Percentiles rank a stretch among this genome's conserved stretches.
These are phyloP conservation scores for Coniochaeta hoffmannii DNA, from an alignment of 2,329 filamentous ascomycete species.

Conservation along the genomic window DNA sequence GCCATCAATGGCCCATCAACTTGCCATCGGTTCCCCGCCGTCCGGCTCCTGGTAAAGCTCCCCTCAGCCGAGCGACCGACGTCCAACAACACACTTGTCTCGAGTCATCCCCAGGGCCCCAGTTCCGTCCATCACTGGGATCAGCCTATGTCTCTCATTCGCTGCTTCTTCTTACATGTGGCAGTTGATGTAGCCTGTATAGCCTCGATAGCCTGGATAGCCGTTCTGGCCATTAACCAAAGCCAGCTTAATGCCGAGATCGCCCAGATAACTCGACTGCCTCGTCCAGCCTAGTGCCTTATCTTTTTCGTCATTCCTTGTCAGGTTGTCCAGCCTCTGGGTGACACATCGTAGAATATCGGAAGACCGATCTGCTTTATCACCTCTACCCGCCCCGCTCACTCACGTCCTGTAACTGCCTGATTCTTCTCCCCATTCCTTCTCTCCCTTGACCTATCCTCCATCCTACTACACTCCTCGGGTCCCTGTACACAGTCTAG, in stretches of 20 bases:
- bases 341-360: background rate
- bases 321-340: slow-evolving; percentile 6
- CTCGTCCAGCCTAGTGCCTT: slow-evolving; percentile 5
- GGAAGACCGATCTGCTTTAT: slow-evolving; percentile 1
- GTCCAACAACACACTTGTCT: no score
- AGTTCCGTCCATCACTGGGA: background rate
- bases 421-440: background rate
- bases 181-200: background rate
- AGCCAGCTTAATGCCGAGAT: background rate
- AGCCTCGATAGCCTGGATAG: background rate
- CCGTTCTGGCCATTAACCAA: background rate
- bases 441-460: background rate
- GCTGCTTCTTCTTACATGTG: background rate
- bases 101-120: background rate
- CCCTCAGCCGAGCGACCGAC: background rate
- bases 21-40: slow-evolving; percentile 3
- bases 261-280: background rate
- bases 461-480: background rate
- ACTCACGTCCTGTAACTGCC: background rate
- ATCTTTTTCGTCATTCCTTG: slow-evolving; percentile 14
- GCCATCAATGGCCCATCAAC: background rate
- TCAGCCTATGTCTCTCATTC: background rate
- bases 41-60: background rate
- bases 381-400: background rate
- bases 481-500: background rate